Conservation (phyloP, 176 grass and related monocot species). For the Phoenix roebelenii region DNA sequence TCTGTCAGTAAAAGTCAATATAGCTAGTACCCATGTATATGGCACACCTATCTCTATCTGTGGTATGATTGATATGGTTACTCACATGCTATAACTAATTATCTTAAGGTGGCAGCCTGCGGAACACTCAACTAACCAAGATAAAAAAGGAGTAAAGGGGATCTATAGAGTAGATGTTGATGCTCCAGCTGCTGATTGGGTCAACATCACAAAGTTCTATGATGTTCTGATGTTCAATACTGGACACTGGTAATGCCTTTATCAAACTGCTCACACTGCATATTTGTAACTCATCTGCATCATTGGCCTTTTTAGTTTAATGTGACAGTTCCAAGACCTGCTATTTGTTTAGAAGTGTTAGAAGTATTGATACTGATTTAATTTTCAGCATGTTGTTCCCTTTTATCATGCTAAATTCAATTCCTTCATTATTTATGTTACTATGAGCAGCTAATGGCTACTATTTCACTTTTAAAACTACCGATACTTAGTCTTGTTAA, state of each 20-base stretch:
- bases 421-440: no score
- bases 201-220: constrained; percentile 70
- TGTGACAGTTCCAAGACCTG: no score
- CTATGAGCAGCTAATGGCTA: no score
- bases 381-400: no score
- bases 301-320: neutral
- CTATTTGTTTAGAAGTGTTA: no score
- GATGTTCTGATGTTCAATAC: constrained; percentile 91
- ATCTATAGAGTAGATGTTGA: constrained; percentile 71
- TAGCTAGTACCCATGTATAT: neutral
- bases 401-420: no score
- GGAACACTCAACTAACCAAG: constrained; percentile 25
- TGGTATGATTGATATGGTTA: constrained; percentile 12
- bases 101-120: constrained; percentile 84
- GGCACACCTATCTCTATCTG: neutral
- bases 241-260: constrained; percentile 78
- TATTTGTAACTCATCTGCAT: neutral
- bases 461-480: no score
- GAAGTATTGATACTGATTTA: no score
- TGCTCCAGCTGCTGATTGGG: constrained; percentile 61
- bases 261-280: neutral
- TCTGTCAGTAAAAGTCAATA: neutral
- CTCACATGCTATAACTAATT: constrained; percentile 49
- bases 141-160: constrained; percentile 52
- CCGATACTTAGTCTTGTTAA: no score